Percentiles rank a stretch among this genome's conserved stretches.
Conservation (phyloP, 331 rosid genomes). For the Quercus tomentella region DNA sequence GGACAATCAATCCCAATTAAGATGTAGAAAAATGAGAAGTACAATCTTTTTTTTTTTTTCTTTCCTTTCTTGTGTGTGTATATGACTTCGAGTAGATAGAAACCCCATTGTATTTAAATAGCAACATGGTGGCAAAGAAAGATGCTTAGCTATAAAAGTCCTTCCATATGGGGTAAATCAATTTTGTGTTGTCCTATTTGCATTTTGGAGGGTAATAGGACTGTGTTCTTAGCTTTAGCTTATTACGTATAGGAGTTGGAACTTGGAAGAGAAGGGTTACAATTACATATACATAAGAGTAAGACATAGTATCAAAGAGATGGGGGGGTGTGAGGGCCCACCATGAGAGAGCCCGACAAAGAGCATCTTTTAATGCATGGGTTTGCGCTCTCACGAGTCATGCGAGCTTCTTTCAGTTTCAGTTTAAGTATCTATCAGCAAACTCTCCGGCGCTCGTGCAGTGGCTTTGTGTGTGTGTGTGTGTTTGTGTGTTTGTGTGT, state of each 20-base stretch:
- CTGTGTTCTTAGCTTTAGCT: background rate
- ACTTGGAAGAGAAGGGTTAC: too few relatives aligned
- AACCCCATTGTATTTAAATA: background rate
- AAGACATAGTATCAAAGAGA: background rate
- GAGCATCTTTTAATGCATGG: slow-evolving; percentile 76
- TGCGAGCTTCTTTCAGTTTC: slow-evolving; percentile 17
- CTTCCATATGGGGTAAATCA: background rate
- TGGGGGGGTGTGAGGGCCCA: background rate
- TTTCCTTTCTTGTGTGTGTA: too few relatives aligned
- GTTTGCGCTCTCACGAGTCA: slow-evolving; percentile 28
- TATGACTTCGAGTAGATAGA: background rate
- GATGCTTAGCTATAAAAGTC: background rate
- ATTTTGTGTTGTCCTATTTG: background rate
- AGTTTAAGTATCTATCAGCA: slow-evolving; percentile 23
- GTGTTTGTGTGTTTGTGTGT: slow-evolving; percentile 9
- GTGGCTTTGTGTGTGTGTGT: slow-evolving; percentile 27
- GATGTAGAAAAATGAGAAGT: too few relatives aligned
- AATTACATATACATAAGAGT: too few relatives aligned
- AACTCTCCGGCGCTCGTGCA: slow-evolving; percentile 56
- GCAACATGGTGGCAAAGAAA: background rate
- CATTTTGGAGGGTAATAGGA: background rate
- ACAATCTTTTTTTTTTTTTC: too few relatives aligned
- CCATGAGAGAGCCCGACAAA: slow-evolving; percentile 52
- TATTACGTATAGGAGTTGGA: too few relatives aligned
- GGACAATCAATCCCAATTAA: too few relatives aligned